Conservation (phyloP, 495 filamentous ascomycete species). For the Cercophora scortea region DNA sequence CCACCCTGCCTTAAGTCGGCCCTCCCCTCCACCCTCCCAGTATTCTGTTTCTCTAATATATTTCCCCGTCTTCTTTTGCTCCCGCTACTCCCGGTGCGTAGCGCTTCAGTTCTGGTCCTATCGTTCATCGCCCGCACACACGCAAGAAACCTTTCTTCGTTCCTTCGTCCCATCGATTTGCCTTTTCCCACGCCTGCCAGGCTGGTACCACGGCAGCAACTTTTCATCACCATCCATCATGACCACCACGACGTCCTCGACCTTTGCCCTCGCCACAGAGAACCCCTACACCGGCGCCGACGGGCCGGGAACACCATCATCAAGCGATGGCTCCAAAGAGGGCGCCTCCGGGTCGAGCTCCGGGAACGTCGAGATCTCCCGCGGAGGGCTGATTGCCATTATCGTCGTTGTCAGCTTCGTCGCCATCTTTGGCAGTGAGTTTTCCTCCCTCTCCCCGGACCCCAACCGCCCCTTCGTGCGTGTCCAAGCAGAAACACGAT, state of each 20-base stretch:
- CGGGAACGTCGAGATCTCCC: constrained; percentile 46
- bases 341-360: constrained; percentile 47
- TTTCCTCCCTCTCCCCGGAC: not conserved
- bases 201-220: not conserved
- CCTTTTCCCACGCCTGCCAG: not conserved
- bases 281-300: constrained; percentile 15
- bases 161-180: not conserved
- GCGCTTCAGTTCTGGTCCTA: not conserved
- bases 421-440: constrained; percentile 48
- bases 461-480: not conserved
- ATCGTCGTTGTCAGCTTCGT: constrained; percentile 53
- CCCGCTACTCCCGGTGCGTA: not conserved
- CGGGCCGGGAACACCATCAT: constrained; percentile 12
- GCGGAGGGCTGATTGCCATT: constrained; percentile 53
- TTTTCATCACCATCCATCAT: constrained; percentile 4
- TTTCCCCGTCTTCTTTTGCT: not conserved
- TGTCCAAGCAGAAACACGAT: not conserved
- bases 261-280: constrained; percentile 33
- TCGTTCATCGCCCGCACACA: not conserved
- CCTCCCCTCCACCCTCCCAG: no score
- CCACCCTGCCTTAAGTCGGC: no score
- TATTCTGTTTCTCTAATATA: not conserved
- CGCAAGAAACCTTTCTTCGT: not conserved
- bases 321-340: constrained; percentile 32
- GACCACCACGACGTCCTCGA: constrained; percentile 7